Conservation (phyloP, 306 rosid species). For the Rosa lucieae region DNA sequence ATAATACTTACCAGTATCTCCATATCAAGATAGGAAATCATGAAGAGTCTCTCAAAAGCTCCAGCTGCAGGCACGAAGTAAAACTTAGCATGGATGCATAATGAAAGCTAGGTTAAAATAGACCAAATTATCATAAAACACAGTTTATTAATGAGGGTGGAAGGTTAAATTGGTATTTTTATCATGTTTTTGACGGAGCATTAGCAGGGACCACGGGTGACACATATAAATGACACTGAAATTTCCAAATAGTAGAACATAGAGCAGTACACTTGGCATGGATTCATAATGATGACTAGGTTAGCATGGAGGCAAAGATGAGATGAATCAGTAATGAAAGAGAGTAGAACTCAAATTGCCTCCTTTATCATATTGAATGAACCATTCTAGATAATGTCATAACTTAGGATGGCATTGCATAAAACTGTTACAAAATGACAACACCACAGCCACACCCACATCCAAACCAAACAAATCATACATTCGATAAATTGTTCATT, state of each 20-base stretch:
- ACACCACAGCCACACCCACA: not conserved
- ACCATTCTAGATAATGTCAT: not conserved
- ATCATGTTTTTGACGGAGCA: not conserved
- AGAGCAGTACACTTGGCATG: not conserved
- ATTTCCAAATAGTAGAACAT: not conserved
- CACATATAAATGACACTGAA: not conserved
- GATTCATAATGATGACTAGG: conserved; percentile 8
- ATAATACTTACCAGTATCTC: conserved; percentile 83
- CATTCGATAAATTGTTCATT: not conserved
- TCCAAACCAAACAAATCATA: not conserved
- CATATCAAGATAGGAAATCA: conserved; percentile 95
- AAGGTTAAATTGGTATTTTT: not conserved
- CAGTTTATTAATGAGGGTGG: not conserved
- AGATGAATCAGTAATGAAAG: not conserved
- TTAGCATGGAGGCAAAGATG: not conserved
- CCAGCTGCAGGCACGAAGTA: conserved; percentile 61
- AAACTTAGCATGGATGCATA: conserved; percentile 18
- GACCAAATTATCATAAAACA: not conserved
- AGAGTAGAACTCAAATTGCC: not conserved
- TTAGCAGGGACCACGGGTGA: not conserved
- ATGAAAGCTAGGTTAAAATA: not conserved
- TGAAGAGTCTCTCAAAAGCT: conserved; percentile 69
- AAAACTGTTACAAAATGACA: not conserved
- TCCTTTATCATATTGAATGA: not conserved
- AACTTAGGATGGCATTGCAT: not conserved